Evolutionary conservation across 2,329 filamentous ascomycete species (phyloP), one percentile per base, ranked within the genome.

Genomic region (Paramyrothecium sp.): DNA sequence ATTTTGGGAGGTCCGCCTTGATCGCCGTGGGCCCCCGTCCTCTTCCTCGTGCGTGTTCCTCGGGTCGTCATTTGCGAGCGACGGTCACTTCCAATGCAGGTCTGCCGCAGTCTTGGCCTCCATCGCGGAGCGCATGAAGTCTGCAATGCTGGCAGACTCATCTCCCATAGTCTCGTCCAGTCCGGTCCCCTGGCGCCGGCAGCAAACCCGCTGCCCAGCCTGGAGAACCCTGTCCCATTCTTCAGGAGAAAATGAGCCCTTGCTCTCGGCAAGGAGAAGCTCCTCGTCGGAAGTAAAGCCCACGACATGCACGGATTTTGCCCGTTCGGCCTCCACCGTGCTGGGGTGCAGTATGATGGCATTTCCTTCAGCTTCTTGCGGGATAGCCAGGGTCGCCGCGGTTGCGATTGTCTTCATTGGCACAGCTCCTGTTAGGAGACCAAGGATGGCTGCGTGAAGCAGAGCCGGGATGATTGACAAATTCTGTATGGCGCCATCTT

Each of bases 401-500:
- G 86, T 87, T 48, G 89, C 83, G 13, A 89, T 89, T 60, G 88
- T 86, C 49, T 87, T 87, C 67, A 98, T 81, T 13, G 94, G 92
- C 34, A 97, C 83, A 2, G 90, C 89, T 23, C 90, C 92, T 48
- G 92, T 92, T 38, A 98, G 79, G 17, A 98, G 83, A 21, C 91
- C 87, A 44, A 95, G 78, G 41, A 93, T 78, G 5, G 91, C 83
- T 1, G 92, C 88, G 72, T 97, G 92, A 30, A 97, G 77, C 60
- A 97, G 81, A 34, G 90, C 85, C 22, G 95, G 91, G 55, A 99
- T 85, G 50, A 96, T 80, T 52, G 88, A 81, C 47, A 97, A 82
- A 70, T 91, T 90, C 89, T 94, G 50, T 23, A n/a, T 3, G 21
- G 16, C 51, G 20, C 20, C 13, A 13, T 33, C 49, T 30, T 58